Evolutionary conservation across 139 green algal species (phyloP), one percentile per base, ranked within the genome.

Genomic region (Chlamydomonas eustigma): DNA sequence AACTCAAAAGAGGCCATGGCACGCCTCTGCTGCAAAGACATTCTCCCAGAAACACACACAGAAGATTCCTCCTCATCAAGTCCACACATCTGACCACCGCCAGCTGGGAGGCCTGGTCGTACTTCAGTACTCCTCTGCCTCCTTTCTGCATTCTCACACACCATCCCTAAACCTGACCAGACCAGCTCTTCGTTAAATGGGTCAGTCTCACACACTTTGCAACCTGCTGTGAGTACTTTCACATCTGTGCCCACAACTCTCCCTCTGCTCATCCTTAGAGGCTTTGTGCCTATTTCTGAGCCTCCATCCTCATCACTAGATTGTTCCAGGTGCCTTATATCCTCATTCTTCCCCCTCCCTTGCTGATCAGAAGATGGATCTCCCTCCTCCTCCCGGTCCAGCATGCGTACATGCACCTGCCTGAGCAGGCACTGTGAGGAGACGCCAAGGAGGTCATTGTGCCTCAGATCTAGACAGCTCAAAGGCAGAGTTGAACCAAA

Each of bases 391-490:
- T n/a, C n/a, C 50, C 50, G 18, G 22, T 63, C 37, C 50, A n/a
- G 68, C 77, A 81, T 64, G 32, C 75, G 77, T 8, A 4, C 2
- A 63, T 77, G 67, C 12, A 63, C 28, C 52, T 78, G 64, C 12
- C 77, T 39, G 39, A 82, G 35, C 50, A 82, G 64, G 71, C 77
- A 82, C 63, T 82, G 77, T 31, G 32, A 71, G 31, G 71, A 58
- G 35, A 82, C 77, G 24, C 71, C 71, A 35, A 71, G 44, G n/a
- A 82, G 71, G 58, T 78, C 72, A 71, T 75, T 78, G 77, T 75
- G 50, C n/a, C 69, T 78, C 37, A 82, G 63, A 50, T 82, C 50
- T 33, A 82, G 66, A 28, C 39, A 50, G 2, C 39, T 64, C 18
- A 82, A 38, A 6, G 63, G 28, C 4, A 44, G 69, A 2, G 2